A percentile compares a stretch with the other conserved stretches of the same genome.
These are phyloP conservation scores for Eimeria necatrix DNA, from an alignment of 169 alveolate species.

Conservation along the genomic window DNA sequence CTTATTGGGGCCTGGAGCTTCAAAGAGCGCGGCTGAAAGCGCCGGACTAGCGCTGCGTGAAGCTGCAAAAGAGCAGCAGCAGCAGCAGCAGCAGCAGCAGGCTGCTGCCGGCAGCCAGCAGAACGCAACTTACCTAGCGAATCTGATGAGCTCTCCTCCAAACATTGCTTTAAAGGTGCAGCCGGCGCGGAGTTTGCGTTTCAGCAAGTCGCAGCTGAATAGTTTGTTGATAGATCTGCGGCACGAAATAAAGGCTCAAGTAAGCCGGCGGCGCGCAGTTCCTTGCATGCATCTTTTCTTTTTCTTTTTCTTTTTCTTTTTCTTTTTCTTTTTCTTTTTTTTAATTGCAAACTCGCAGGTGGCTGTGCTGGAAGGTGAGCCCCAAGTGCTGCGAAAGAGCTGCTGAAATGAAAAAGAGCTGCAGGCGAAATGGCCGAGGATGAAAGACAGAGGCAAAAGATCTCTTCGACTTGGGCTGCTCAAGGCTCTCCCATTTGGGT, in stretches of 20 bases:
- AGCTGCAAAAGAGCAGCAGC: neutral
- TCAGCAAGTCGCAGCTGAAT: slow-evolving; percentile 67
- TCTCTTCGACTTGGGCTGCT: slow-evolving; percentile 68
- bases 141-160: slow-evolving; percentile 45
- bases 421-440: slow-evolving; percentile 80
- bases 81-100: neutral
- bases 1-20: neutral
- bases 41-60: neutral
- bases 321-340: neutral
- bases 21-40: slow-evolving; percentile 12
- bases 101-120: slow-evolving; percentile 13
- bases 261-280: neutral
- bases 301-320: too few relatives aligned
- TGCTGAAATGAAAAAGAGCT: neutral
- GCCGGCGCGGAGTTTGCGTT: slow-evolving; percentile 73
- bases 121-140: slow-evolving; percentile 27
- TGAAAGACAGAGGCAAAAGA: slow-evolving; percentile 58
- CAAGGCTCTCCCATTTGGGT: slow-evolving; percentile 80
- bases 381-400: neutral
- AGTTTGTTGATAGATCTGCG: slow-evolving; percentile 70
- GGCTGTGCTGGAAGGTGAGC: slow-evolving; percentile 76
- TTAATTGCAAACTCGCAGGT: neutral
- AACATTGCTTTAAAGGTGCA: slow-evolving; percentile 76
- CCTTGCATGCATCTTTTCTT: neutral
- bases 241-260: slow-evolving; percentile 76